Percentiles rank a stretch among this genome's conserved stretches.
These are phyloP conservation scores for Pyrus pyrifolia DNA, from an alignment of 306 rosid genomes.

Conservation along the genomic window DNA sequence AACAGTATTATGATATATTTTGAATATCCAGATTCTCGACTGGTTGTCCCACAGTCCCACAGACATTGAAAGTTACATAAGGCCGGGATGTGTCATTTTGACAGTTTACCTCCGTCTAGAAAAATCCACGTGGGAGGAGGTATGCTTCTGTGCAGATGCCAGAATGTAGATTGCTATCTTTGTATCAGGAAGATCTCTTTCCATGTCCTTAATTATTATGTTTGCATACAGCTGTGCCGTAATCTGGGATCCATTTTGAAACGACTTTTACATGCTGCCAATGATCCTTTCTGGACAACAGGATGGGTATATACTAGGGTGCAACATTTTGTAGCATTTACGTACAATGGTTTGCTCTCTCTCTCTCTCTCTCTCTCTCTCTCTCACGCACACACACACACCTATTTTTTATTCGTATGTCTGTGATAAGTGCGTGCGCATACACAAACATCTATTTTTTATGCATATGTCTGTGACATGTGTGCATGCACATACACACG, in stretches of 20 bases:
- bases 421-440: too few species aligned
- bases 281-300: slow-evolving; percentile 75
- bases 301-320: slow-evolving; percentile 85
- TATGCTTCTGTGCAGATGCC: slow-evolving; percentile 20
- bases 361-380: not conserved
- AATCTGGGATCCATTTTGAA: slow-evolving; percentile 62
- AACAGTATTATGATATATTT: slow-evolving; percentile 5
- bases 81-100: slow-evolving; percentile 82
- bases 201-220: not conserved
- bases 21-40: slow-evolving; percentile 45
- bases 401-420: too few species aligned
- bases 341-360: slow-evolving; percentile 63
- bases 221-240: slow-evolving; percentile 51
- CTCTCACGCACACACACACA: not conserved
- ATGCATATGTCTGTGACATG: not conserved
- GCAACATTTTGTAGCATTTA: slow-evolving; percentile 62
- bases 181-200: not conserved
- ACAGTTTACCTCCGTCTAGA: slow-evolving; percentile 63
- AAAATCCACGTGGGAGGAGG: slow-evolving; percentile 72
- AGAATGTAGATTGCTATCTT: not conserved
- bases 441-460: too few species aligned
- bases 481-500: not conserved
- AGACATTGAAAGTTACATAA: slow-evolving; percentile 80
- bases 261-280: slow-evolving; percentile 49
- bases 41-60: slow-evolving; percentile 85